Evolutionary conservation across 2,329 filamentous ascomycete species (phyloP).

Genomic region (Hymenoscyphus fructigenus): DNA sequence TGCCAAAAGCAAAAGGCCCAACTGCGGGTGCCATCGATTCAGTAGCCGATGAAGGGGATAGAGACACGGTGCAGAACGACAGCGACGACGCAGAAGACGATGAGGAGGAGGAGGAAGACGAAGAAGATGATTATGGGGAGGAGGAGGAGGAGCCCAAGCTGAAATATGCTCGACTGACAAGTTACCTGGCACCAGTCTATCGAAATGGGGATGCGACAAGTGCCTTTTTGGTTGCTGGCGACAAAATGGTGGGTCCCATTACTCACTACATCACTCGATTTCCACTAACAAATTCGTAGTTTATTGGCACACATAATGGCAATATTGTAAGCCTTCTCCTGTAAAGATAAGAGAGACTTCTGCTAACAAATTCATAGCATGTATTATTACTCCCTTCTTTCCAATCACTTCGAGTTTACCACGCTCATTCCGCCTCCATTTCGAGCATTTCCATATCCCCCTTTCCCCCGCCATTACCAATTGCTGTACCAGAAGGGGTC

Average conservation of each 20-base stretch:
- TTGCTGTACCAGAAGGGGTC: slow-evolving; percentile 39
- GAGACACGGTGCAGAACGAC: slow-evolving; percentile 37
- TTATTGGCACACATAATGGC: slow-evolving; percentile 93
- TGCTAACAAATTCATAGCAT: slow-evolving; percentile 56
- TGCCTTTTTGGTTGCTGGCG: slow-evolving; percentile 82
- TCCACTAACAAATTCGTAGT: slow-evolving; percentile 52
- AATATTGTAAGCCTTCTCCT: slow-evolving; percentile 70
- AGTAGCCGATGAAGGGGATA: slow-evolving; percentile 25
- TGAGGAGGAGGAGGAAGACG: slow-evolving; percentile 43
- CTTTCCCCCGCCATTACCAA: slow-evolving; percentile 61
- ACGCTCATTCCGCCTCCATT: slow-evolving; percentile 88
- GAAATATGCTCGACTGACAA: slow-evolving; percentile 88
- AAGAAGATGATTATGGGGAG: slow-evolving; percentile 54
- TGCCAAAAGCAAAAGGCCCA: slow-evolving; percentile 24
- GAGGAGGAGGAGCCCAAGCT: slow-evolving; percentile 92
- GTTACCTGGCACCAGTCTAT: slow-evolving; percentile 76
- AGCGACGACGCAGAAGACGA: slow-evolving; percentile 21
- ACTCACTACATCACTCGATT: slow-evolving; percentile 1
- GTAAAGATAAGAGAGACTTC: background rate
- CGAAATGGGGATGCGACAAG: slow-evolving; percentile 95
- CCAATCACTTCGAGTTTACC: slow-evolving; percentile 79
- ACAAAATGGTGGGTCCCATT: slow-evolving; percentile 79
- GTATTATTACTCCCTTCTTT: slow-evolving; percentile 81
- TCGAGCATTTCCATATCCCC: slow-evolving; percentile 90
- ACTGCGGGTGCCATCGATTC: slow-evolving; percentile 25